Evolutionary conservation across 2,329 filamentous ascomycete genomes (phyloP).

Genomic region (Zasmidium citrigriseum): DNA sequence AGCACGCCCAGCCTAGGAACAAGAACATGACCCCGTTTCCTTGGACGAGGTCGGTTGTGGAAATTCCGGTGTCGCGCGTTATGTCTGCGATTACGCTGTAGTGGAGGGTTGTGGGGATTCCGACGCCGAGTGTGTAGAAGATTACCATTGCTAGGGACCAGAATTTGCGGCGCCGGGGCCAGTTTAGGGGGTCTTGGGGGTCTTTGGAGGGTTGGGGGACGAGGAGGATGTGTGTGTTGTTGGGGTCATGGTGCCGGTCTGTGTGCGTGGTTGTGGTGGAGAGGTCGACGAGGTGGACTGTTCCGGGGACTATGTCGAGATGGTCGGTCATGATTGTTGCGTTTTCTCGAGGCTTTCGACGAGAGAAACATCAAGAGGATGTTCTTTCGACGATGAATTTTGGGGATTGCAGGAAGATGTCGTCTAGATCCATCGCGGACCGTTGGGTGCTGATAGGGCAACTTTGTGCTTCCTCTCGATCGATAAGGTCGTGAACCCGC

Average conservation of each 20-base stretch:
- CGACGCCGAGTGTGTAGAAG: conserved; percentile 36
- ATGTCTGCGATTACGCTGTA: conserved; percentile 39
- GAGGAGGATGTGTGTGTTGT: conserved; percentile 18
- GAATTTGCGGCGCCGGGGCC: conserved; percentile 22
- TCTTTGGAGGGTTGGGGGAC: conserved; percentile 25
- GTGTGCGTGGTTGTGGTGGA: not conserved
- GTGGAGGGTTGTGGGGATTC: conserved; percentile 34
- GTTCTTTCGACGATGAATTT: too few species aligned
- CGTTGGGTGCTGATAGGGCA: conserved; percentile 1
- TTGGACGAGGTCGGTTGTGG: conserved; percentile 24
- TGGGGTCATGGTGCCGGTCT: conserved; percentile 4
- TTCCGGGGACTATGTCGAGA: conserved; percentile 18
- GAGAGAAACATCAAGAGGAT: too few species aligned
- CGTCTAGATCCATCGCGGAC: too few species aligned
- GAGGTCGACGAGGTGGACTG: conserved; percentile 21
- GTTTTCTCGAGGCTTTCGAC: not conserved
- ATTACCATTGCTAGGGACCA: conserved; percentile 19
- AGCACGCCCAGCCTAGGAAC: conserved; percentile 46
- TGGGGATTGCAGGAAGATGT: not conserved
- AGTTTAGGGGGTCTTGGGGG: conserved; percentile 28
- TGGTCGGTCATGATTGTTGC: not conserved
- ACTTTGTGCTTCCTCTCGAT: not conserved
- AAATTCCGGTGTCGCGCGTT: conserved; percentile 24
- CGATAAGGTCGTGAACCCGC: not conserved
- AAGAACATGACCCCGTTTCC: conserved; percentile 41